Percentiles rank a stretch among this genome's conserved stretches.
Conservation (phyloP, 2,329 filamentous ascomycete genomes). For the Rutstroemia sp. region DNA sequence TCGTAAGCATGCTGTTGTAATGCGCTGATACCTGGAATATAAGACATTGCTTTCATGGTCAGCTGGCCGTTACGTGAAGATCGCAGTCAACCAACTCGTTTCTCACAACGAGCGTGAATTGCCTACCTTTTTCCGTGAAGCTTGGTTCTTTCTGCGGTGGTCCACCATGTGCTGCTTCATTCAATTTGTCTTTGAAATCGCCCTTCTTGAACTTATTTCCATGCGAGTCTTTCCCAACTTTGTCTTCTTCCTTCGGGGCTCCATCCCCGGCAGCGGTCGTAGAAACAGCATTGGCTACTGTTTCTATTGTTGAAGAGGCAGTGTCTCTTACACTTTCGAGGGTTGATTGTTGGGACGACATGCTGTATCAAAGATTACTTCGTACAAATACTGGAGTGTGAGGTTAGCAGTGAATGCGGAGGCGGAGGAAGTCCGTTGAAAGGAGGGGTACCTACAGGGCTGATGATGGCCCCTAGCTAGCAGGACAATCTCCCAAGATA, state of each 20-base stretch:
- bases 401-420: no score
- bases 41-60: slow-evolving; percentile 16
- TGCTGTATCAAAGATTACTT: slow-evolving; percentile 1
- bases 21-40: slow-evolving; percentile 17
- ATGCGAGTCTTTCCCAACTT: slow-evolving; percentile 16
- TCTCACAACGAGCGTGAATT: neutral
- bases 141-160: slow-evolving; percentile 7
- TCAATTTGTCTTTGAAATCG: slow-evolving; percentile 22
- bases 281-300: slow-evolving; percentile 9
- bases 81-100: neutral
- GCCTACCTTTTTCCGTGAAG: slow-evolving; percentile 20
- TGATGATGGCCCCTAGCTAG: no score
- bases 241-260: slow-evolving; percentile 13
- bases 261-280: slow-evolving; percentile 4
- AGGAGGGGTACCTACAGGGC: no score
- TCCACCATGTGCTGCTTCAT: slow-evolving; percentile 17
- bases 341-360: slow-evolving; percentile 22
- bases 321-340: slow-evolving; percentile 17
- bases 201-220: slow-evolving; percentile 20
- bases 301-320: slow-evolving; percentile 11
- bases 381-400: no score
- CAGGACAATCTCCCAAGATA: no score
- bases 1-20: slow-evolving; percentile 11
- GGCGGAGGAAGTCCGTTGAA: no score
- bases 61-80: slow-evolving; percentile 3